Conservation (phyloP, 805 yeast species). For the Jamesozyma lodderae region DNA sequence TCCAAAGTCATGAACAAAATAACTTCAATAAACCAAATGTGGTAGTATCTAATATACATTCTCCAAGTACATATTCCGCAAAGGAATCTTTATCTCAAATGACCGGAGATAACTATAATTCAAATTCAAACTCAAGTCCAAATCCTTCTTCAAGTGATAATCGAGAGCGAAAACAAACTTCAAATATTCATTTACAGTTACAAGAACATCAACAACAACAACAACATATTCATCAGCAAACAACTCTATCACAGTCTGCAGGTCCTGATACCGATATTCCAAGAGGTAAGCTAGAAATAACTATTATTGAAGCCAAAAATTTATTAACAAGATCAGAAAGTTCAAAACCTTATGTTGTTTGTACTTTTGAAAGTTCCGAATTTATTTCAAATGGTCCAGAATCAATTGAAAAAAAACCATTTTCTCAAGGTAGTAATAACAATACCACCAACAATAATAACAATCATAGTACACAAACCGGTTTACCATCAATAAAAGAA, state of each 20-base stretch:
- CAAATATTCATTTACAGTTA: conserved; percentile 2
- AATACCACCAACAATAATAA: conserved; percentile 6
- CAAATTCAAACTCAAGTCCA: neutral
- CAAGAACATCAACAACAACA: conserved; percentile 1
- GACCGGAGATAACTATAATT: conserved; percentile 2
- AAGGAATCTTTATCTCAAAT: conserved; percentile 7
- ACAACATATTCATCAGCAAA: neutral
- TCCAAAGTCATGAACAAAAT: neutral
- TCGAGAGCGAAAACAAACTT: neutral
- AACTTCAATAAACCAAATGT: conserved; percentile 13
- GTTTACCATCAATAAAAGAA: conserved; percentile 20
- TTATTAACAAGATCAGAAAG: conserved; percentile 45
- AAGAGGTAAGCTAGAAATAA: conserved; percentile 75
- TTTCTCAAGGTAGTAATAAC: conserved; percentile 6
- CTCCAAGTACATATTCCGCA: conserved; percentile 1
- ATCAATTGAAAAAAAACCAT: conserved; percentile 24
- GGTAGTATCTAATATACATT: neutral
- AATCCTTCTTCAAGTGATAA: neutral
- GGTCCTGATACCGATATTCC: conserved; percentile 36
- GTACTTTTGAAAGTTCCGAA: conserved; percentile 87
- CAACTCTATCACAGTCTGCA: conserved; percentile 3
- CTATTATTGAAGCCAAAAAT: conserved; percentile 70
- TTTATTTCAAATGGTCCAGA: conserved; percentile 77
- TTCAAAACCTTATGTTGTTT: conserved; percentile 80
- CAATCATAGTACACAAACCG: conserved; percentile 6